Evolutionary conservation across 768 basidiomycete genomes (phyloP).

Genomic region (Suillus subluteus): DNA sequence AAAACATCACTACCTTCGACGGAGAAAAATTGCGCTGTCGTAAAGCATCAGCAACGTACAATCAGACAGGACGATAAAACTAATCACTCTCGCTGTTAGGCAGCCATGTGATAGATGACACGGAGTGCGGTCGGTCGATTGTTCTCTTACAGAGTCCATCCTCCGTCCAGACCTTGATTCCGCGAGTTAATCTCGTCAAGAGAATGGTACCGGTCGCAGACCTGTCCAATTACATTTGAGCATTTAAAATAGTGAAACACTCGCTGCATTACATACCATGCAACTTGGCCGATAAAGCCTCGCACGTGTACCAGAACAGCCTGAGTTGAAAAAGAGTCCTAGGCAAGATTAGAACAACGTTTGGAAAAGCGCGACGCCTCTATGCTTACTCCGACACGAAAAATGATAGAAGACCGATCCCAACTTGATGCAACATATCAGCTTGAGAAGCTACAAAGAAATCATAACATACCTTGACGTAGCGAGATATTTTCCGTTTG

Average conservation of each 20-base stretch:
- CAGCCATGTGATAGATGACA: conserved; percentile 58
- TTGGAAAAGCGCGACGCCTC: conserved; percentile 9
- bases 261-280: conserved; percentile 40
- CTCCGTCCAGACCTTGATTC: conserved; percentile 60
- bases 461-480: conserved; percentile 48
- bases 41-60: conserved; percentile 18
- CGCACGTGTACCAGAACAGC: conserved; percentile 53
- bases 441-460: conserved; percentile 11
- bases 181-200: conserved; percentile 51
- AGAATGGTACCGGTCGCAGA: conserved; percentile 50
- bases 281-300: conserved; percentile 59
- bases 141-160: conserved; percentile 54
- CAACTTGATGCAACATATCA: conserved; percentile 36
- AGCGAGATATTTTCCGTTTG: conserved; percentile 54
- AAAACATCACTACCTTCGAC: conserved; percentile 52
- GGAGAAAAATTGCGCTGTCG: conserved; percentile 49
- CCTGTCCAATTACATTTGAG: conserved; percentile 33
- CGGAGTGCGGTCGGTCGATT: conserved; percentile 48
- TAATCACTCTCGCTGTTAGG: conserved; percentile 49
- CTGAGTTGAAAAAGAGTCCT: conserved; percentile 49
- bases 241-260: conserved; percentile 1
- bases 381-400: conserved; percentile 47
- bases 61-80: conserved; percentile 1
- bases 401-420: conserved; percentile 55
- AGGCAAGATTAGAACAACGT: conserved; percentile 20